Percentiles rank a stretch among this genome's conserved stretches.
Conservation (phyloP, 352 stramenopile genomes). For the Phytophthora multivora region DNA sequence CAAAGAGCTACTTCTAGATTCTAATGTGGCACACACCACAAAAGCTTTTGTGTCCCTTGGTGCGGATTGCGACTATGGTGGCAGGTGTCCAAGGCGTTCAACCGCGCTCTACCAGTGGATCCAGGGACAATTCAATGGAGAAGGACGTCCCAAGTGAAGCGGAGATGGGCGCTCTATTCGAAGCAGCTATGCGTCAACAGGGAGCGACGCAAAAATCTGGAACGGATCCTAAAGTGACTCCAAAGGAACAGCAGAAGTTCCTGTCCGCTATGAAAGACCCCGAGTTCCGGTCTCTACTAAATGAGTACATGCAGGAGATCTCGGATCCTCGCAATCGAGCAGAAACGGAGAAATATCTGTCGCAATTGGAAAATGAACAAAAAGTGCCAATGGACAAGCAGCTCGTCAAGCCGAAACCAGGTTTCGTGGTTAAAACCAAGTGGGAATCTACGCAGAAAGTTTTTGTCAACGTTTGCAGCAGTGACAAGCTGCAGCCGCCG, state of each 20-base stretch:
- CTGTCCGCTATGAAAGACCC: constrained; percentile 90
- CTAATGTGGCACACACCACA: constrained; percentile 2
- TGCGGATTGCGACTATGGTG: constrained; percentile 20
- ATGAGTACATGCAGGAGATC: constrained; percentile 95
- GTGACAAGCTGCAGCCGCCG: constrained; percentile 81
- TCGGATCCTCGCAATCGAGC: constrained; percentile 87
- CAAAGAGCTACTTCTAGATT: constrained; percentile 14
- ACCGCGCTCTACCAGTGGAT: neutral
- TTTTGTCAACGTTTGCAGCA: constrained; percentile 95
- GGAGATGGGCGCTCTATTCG: constrained; percentile 54
- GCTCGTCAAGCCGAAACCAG: constrained; percentile 80
- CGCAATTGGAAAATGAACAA: constrained; percentile 89
- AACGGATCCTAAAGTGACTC: constrained; percentile 15
- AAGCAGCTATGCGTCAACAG: constrained; percentile 50
- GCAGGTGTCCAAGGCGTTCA: constrained; percentile 1
- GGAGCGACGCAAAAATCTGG: constrained; percentile 4
- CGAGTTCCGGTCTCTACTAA: constrained; percentile 91
- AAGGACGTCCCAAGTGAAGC: constrained; percentile 36
- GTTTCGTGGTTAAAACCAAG: constrained; percentile 93
- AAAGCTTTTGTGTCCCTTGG: constrained; percentile 13
- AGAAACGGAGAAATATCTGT: constrained; percentile 92
- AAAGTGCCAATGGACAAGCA: constrained; percentile 88
- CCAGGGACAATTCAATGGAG: constrained; percentile 21
- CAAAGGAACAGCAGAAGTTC: constrained; percentile 83
- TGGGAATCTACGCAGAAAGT: constrained; percentile 66